Evolutionary conservation across 768 basidiomycete species (phyloP), one percentile per base, ranked within the genome.

Genomic region (Lactifluus rugatus): DNA sequence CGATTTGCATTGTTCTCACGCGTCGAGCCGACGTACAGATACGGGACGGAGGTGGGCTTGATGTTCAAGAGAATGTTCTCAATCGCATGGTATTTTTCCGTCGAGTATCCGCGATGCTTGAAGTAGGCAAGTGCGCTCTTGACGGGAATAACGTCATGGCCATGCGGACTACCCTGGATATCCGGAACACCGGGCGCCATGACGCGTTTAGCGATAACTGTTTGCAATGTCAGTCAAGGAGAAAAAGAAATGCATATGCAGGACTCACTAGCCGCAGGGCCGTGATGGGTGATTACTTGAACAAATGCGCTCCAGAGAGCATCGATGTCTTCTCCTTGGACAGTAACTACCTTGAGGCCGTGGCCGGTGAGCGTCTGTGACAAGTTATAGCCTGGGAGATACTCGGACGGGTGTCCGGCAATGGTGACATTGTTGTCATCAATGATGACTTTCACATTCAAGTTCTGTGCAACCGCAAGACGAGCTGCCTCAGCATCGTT

Each of bases 371-470:
- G 79, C 0, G 89, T 92, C 74, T 83, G 81, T 23, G 71, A 66
- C 34, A 92, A 66, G 52, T 83, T 77, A 72, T 82, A 93, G 23
- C 90, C 90, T 67, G 83, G 83, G 65, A 92, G 80, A 68, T 93
- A 93, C 49, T 91, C 71, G 14, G 89, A 91, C 4, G 91, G 91
- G 66, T 93, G 89, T 0, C 91, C 91, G n/a, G 90, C 83, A 60
- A 93, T 93, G 8, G 90, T 93, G 63, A 93, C 90, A 68, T 93
- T 85, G 72, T 93, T 93, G 72, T 92, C 89, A 64, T 93, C 91
- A 62, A 93, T 84, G 69, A 93, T 71, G 56, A 93, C 75, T 72
- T 93, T 93, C 70, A 93, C 80, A 68, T 92, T 90, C 64, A 93
- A 75, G 44, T 75, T 71, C 68, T 92, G 84, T 2, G 91, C 90